Evolutionary conservation across 495 filamentous ascomycete species (phyloP), one percentile per base, ranked within the genome.

Genomic region (Pyrenula aspistea): DNA sequence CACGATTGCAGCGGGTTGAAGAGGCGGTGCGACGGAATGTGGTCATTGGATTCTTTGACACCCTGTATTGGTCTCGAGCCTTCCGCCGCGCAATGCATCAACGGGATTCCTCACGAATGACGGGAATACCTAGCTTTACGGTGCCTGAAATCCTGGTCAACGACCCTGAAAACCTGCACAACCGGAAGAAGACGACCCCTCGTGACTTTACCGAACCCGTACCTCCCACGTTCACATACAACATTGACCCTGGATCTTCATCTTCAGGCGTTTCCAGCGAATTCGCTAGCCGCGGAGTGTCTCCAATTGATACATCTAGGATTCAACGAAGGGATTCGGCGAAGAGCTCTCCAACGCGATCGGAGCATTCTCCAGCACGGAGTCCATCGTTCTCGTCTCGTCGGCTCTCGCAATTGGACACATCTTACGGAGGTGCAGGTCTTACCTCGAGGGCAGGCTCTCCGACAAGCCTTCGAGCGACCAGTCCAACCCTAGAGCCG

Each of bases 11-110:
- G 65, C 86, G 91, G 53, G 93, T 99, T n/a, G 88, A 99, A 65
- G 91, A 99, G 68, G 89, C 90, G 59, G 88, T 97, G 54, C 85
- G 87, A 47, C 82, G 93, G 49, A 87, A 90, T 55, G 81, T 89
- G 24, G 93, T 99, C 3, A 80, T 88, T 15, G 89, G 91, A 24
- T 99, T 99, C 77, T 96, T 99, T 72, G 87, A 96, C 64, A 97
- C 91, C 22, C 74, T 97, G 68, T 92, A 89, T 73, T 96, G 89
- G 83, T 80, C 82, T 54, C 87, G 91, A 24, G 73, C 79, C 59
- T 96, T 96, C 77, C 83, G 88, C 62, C 85, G 78, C 20, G 76
- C 77, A 59, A 72, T 85, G 62, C 83, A 88, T 25, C 73, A 71
- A 55, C 88, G 87, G 66, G 76, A 78, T 55, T 81, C 80, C 19